phyloP scores from a whole-genome alignment of 371 early-diverging fungal genomes.

The Apophysomyces variabilis region DNA sequence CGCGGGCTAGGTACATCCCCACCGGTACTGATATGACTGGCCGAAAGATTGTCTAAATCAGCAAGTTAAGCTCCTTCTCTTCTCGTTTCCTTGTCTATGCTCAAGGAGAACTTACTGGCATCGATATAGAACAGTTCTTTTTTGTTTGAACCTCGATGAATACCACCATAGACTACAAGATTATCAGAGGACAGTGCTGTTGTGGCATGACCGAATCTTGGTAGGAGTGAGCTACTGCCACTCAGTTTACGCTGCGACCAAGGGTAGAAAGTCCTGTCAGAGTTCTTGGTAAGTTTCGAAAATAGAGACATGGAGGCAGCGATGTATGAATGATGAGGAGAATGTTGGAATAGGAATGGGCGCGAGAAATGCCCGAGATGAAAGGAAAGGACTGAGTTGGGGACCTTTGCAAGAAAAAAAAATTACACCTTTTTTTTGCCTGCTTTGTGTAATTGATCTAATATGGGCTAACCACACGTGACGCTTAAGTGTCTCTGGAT shows the following conservation, averaged over 20 bases:
- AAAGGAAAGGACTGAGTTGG: conserved; percentile 9
- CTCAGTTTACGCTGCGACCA: conserved; percentile 55
- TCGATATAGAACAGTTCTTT: conserved; percentile 66
- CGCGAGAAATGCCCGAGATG: conserved; percentile 11
- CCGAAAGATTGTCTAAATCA: conserved; percentile 36
- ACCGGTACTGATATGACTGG: conserved; percentile 32
- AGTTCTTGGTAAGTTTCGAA: conserved; percentile 53
- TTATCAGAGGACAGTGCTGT: conserved; percentile 52
- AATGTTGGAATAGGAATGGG: conserved; percentile 1
- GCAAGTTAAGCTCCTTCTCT: conserved; percentile 9
- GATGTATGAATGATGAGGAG: conserved; percentile 1
- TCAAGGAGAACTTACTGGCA: conserved; percentile 48
- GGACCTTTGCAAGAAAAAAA: conserved; percentile 5
- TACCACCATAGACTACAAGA: conserved; percentile 65
- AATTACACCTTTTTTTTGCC: background rate
- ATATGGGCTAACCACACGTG: background rate
- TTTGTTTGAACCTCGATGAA: conserved; percentile 46
- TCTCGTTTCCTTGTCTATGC: conserved; percentile 30
- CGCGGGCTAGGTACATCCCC: conserved; percentile 49
- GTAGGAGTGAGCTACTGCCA: conserved; percentile 39
- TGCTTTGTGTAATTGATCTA: background rate
- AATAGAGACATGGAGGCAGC: conserved; percentile 49
- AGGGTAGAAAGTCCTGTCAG: conserved; percentile 51
- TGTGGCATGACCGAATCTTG: conserved; percentile 67
- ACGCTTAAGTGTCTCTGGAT: too few species aligned